Evolutionary conservation across 257 asterid genomes (phyloP), one percentile per base, ranked within the genome.

Genomic region (Penstemon barbatus): DNA sequence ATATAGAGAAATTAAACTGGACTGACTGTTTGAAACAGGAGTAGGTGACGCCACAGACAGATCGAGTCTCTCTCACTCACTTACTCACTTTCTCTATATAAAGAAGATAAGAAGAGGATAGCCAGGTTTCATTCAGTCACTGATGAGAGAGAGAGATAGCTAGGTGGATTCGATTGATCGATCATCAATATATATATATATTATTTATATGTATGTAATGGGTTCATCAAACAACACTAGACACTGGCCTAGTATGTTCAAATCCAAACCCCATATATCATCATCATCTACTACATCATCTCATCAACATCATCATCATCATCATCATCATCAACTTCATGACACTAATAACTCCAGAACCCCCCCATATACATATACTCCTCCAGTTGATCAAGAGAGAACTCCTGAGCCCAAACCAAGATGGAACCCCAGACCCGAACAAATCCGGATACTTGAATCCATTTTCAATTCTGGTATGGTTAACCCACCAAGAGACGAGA

Each of bases 341-440:
- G n/a, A n/a, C n/a, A n/a, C n/a, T n/a, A n/a, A n/a, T 15, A 0
- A 15, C 18, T 15, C 18, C 18, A 15, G 18, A 15, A 15, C 18
- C 18, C 18, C 18, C 18, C 18, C 18, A 15, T 15, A 15, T 15
- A 15, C 18, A 15, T 15, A 15, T 15, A 15, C 18, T 15, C 18
- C 18, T 15, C 18, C 18, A 15, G 18, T 15, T 15, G 18, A 15
- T 15, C 18, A 15, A 52, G 97, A 91, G 75, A 77, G 95, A 44
- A 84, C 93, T 6, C 97, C 91, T 0, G 99, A 94, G 80, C 97
- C 98, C n/a, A 94, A 89, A 25, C 95, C 99, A 0, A 68, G 99
- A 51, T 94, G 99, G 99, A 94, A 94, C 59, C 99, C 98, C 0
- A 71, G 87, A 45, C 99, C 98, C 0, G 99, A 91, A 74, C 99